A percentile compares a stretch with the other conserved stretches of the same genome.
Evolutionary conservation across 352 stramenopile genomes (phyloP).

Genomic region (Ophiocytium majus): DNA sequence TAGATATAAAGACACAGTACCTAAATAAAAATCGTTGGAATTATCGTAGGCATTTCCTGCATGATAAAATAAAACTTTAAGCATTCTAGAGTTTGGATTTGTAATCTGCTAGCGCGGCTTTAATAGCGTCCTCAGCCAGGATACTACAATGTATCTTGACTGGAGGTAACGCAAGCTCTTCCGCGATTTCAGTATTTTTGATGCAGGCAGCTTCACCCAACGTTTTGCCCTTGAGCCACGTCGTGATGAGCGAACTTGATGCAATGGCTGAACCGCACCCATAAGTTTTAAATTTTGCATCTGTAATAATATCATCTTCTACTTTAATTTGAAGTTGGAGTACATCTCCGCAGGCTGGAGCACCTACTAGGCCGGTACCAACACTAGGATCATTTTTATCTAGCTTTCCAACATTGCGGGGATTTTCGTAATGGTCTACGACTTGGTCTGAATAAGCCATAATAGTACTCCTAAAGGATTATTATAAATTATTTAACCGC

Average conservation of each 20-base stretch:
- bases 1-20: too few species aligned
- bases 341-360: constrained; percentile 96
- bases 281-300: constrained; percentile 99
- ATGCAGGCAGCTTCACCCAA: constrained; percentile 71
- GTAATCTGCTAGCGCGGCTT: constrained; percentile 95
- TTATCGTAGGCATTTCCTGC: too few species aligned
- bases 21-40: too few species aligned
- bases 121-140: constrained; percentile 99
- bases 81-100: not conserved
- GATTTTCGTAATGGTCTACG: constrained; percentile 99
- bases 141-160: constrained; percentile 98
- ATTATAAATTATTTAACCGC: too few species aligned
- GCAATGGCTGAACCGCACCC: constrained; percentile 97
- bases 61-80: too few species aligned
- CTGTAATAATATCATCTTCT: constrained; percentile 89
- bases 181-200: constrained; percentile 98
- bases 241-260: constrained; percentile 89
- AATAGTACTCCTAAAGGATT: too few species aligned
- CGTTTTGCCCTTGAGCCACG: constrained; percentile 93
- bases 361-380: constrained; percentile 95
- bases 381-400: constrained; percentile 95
- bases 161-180: constrained; percentile 96
- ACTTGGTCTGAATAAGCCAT: too few species aligned
- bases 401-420: constrained; percentile 94
- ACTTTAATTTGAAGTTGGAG: constrained; percentile 93